Percentiles rank a stretch among this genome's conserved stretches.
Conservation (phyloP, 495 filamentous ascomycete genomes). For the Melanomma pulvis-pyrius region DNA sequence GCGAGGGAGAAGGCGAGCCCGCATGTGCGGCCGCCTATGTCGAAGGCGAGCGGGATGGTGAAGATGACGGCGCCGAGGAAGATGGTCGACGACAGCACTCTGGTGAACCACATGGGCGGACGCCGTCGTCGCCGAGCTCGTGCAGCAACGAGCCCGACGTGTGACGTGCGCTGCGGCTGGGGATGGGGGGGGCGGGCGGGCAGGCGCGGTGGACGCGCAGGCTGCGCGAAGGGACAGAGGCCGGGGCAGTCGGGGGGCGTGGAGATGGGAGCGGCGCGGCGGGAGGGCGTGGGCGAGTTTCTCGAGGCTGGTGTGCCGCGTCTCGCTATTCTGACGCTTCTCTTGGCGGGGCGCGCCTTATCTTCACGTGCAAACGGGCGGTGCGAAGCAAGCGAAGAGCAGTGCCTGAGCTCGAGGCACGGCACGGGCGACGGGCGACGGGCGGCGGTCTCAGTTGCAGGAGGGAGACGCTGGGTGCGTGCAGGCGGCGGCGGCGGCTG, state of each 20-base stretch:
- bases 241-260: conserved; percentile 2
- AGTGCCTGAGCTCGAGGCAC: neutral
- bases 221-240: conserved; percentile 16
- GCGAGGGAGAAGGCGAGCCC: conserved; percentile 90
- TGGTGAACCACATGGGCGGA: conserved; percentile 40
- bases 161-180: conserved; percentile 26
- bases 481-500: conserved; percentile 24
- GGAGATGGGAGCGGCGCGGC: neutral
- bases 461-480: neutral
- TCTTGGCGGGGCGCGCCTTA: conserved; percentile 35
- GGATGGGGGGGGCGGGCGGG: neutral
- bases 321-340: conserved; percentile 5
- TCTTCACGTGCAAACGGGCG: conserved; percentile 37
- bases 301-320: conserved; percentile 20
- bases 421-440: neutral
- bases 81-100: conserved; percentile 55
- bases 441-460: neutral
- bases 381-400: neutral
- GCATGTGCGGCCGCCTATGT: conserved; percentile 92
- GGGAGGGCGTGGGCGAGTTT: conserved; percentile 5
- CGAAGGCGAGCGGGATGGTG: conserved; percentile 92
- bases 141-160: conserved; percentile 24
- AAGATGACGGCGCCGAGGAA: conserved; percentile 89
- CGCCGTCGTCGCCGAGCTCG: conserved; percentile 36
- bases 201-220: conserved; percentile 31